Evolutionary conservation across 352 stramenopile genomes (phyloP), one percentile per base, ranked within the genome.

Genomic region (Aphanomyces euteiches): DNA sequence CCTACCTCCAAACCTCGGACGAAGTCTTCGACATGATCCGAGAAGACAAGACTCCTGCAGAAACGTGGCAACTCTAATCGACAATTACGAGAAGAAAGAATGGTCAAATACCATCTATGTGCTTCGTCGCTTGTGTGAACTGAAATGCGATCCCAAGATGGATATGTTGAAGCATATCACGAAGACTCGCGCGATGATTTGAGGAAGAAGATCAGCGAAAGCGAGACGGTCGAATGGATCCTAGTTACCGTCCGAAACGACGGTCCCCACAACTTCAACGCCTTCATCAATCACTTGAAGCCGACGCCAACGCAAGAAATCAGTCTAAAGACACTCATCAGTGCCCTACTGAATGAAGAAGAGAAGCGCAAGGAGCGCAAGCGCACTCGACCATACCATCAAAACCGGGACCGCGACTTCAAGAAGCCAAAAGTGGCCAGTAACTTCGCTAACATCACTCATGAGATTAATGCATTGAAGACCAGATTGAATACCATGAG

Each of bases 21-120:
- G 45, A 53, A 2, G 45, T 53, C 45, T 53, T 53, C 45, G 45
- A 53, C n/a, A 53, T 53, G 45, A 53, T 53, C 45, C n/a, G 45
- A 1, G 45, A 53, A 53, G 45, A 53, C 45, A 53, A 19, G 13
- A 53, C 45, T 53, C 45, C 45, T n/a, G 45, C 45, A 2, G 45
- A 53, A 53, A 53, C 2, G 45, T 19, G 1, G 45, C 45, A 19
- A 53, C 45, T 15, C 45, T 53, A 19, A 19, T 53, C 13, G 13
- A n/a, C 13, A 53, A 53, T 2, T 53, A 53, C 2, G 45, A 53
- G 45, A 53, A 19, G n/a, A 53, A 53, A 19, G 45, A 2, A 19
- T 53, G 13, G 45, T 53, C 45, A 2, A 53, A 53, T 19, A 53
- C 45, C n/a, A 19, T 53, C 2, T 53, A 53, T 53, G 45, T 53